Percentiles rank a stretch among this genome's conserved stretches.
Evolutionary conservation across 1,284 basidiomycete species (phyloP).

Genomic region (Ustilago curta): DNA sequence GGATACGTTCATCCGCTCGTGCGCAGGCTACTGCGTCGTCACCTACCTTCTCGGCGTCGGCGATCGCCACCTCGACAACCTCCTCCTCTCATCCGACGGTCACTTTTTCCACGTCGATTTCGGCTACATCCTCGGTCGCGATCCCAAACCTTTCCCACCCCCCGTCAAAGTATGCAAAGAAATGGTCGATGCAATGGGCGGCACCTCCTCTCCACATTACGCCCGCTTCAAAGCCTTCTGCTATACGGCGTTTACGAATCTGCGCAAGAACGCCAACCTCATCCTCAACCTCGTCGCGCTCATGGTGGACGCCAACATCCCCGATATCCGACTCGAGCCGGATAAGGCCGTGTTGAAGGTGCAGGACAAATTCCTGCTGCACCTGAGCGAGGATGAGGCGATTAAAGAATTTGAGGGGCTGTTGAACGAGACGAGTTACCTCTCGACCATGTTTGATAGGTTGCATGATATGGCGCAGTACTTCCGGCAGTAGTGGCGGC

Average conservation of each 20-base stretch:
- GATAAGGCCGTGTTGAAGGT: conserved; percentile 78
- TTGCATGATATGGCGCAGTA: conserved; percentile 69
- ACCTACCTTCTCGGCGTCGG: conserved; percentile 97
- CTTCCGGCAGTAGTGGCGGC: conserved; percentile 61
- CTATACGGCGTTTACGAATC: conserved; percentile 93
- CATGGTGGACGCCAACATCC: conserved; percentile 98
- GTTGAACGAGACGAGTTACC: conserved; percentile 93
- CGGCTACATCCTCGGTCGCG: conserved; percentile 96
- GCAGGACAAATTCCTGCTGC: conserved; percentile 95
- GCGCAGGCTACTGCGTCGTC: conserved; percentile 97
- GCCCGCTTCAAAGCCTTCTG: conserved; percentile 94
- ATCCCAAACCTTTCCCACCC: conserved; percentile 97
- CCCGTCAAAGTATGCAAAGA: conserved; percentile 99
- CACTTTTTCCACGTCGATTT: conserved; percentile 84
- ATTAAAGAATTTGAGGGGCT: conserved; percentile 95
- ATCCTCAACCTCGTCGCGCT: conserved; percentile 95
- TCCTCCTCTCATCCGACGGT: conserved; percentile 92
- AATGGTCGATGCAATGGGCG: conserved; percentile 99
- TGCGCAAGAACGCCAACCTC: conserved; percentile 93
- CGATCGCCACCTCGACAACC: conserved; percentile 95
- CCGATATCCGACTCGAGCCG: conserved; percentile 87
- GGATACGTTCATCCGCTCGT: conserved; percentile 96
- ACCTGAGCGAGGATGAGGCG: conserved; percentile 78
- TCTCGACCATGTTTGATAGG: conserved; percentile 82
- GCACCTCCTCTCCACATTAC: conserved; percentile 79